Conservation (phyloP, 495 filamentous ascomycete species). For the Durotheca rogersii region DNA sequence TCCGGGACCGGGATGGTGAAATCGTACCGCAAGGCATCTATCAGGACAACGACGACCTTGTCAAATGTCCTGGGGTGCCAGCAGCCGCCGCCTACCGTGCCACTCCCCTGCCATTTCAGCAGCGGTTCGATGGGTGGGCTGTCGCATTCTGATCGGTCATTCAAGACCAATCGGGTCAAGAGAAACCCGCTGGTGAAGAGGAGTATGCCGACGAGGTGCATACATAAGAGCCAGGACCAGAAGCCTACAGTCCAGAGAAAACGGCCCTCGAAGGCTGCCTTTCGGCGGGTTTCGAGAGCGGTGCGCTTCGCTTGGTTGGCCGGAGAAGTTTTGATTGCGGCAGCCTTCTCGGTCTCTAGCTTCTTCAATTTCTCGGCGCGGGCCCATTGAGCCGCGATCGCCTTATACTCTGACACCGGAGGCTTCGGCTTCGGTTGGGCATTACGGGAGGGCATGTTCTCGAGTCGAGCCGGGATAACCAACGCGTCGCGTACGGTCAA, state of each 20-base stretch:
- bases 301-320: constrained; percentile 38
- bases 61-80: constrained; percentile 95
- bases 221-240: constrained; percentile 57
- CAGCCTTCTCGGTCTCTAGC: constrained; percentile 23
- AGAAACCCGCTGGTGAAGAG: constrained; percentile 98
- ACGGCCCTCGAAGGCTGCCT: constrained; percentile 41
- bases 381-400: constrained; percentile 47
- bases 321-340: constrained; percentile 7
- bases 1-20: constrained; percentile 82
- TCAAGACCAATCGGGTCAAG: constrained; percentile 85
- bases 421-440: constrained; percentile 27
- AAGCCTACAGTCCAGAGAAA: constrained; percentile 53
- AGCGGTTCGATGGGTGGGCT: constrained; percentile 61
- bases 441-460: constrained; percentile 28
- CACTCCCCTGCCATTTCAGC: constrained; percentile 43
- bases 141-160: constrained; percentile 80
- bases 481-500: constrained; percentile 18
- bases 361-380: constrained; percentile 51
- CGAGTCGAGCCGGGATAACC: constrained; percentile 15
- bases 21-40: constrained; percentile 94
- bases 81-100: constrained; percentile 68
- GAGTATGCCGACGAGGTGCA: constrained; percentile 80
- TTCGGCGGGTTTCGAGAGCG: constrained; percentile 45
- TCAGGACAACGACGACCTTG: constrained; percentile 85
- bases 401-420: constrained; percentile 40